These are phyloP conservation scores for Pseudozyma sp. DNA, from an alignment of 1,284 basidiomycete species.

Conservation along the genomic window DNA sequence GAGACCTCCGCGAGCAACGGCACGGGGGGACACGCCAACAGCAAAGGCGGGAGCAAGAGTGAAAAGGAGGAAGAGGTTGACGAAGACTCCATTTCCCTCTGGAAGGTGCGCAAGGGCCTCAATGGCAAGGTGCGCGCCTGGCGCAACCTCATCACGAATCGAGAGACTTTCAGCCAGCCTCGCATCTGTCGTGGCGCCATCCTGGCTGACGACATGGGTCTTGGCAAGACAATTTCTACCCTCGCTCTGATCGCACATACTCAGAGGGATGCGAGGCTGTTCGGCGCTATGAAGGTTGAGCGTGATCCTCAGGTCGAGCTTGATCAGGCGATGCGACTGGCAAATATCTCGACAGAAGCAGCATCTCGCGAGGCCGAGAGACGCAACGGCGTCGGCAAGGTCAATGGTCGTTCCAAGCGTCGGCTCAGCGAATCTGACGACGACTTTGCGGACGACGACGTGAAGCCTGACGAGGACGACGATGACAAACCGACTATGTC, in stretches of 20 bases:
- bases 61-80: constrained; percentile 10
- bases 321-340: constrained; percentile 11
- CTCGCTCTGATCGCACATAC: constrained; percentile 90
- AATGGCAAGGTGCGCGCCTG: constrained; percentile 72
- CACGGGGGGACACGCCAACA: not conserved
- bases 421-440: constrained; percentile 20
- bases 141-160: constrained; percentile 83
- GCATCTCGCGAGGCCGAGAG: constrained; percentile 5
- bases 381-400: constrained; percentile 10
- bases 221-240: constrained; percentile 96
- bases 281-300: constrained; percentile 70
- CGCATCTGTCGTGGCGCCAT: constrained; percentile 85
- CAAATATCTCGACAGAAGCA: not conserved
- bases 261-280: constrained; percentile 77
- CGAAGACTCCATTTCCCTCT: constrained; percentile 77
- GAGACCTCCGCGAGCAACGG: constrained; percentile 3
- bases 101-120: constrained; percentile 77
- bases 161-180: constrained; percentile 76
- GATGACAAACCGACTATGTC: constrained; percentile 20
- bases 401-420: constrained; percentile 12
- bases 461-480: constrained; percentile 18
- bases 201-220: constrained; percentile 80
- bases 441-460: constrained; percentile 10
- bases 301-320: constrained; percentile 18
- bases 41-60: constrained; percentile 2